Conservation (phyloP, 768 basidiomycete species). For the Mycena capillaripes region DNA sequence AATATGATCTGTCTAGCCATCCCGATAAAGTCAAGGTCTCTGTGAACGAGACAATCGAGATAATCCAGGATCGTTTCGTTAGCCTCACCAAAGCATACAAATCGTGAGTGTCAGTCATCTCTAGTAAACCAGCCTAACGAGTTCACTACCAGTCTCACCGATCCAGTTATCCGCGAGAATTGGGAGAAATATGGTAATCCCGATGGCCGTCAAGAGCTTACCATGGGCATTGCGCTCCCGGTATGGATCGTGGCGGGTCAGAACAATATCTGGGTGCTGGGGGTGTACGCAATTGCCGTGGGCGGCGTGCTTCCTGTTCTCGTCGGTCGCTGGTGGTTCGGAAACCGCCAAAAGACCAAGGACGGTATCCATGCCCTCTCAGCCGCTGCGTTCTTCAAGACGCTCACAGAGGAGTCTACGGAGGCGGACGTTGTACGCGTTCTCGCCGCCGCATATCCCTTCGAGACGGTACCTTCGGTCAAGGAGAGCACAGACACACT, state of each 20-base stretch:
- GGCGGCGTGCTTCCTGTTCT: conserved; percentile 88
- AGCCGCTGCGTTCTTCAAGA: conserved; percentile 91
- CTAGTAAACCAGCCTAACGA: conserved; percentile 5
- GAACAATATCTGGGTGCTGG: conserved; percentile 93
- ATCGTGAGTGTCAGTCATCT: conserved; percentile 59
- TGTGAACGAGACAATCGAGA: conserved; percentile 87
- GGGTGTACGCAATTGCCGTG: conserved; percentile 88
- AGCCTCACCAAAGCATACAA: conserved; percentile 98
- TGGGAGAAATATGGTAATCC: conserved; percentile 93
- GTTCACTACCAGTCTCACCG: conserved; percentile 74
- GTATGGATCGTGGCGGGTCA: conserved; percentile 93
- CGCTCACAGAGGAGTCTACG: conserved; percentile 82
- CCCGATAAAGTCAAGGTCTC: conserved; percentile 95
- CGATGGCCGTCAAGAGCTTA: conserved; percentile 94
- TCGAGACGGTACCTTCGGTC: conserved; percentile 58
- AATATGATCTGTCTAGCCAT: conserved; percentile 68
- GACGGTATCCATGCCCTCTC: conserved; percentile 88
- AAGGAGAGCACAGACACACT: conserved; percentile 54
- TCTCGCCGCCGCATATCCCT: conserved; percentile 75
- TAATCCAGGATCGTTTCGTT: conserved; percentile 89
- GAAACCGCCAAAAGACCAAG: conserved; percentile 89
- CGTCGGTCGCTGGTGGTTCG: conserved; percentile 99
- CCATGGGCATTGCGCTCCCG: conserved; percentile 96
- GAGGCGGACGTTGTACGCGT: conserved; percentile 81
- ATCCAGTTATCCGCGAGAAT: conserved; percentile 93